These are phyloP conservation scores for Fusarium pseudograminearum DNA, from an alignment of 2,329 filamentous ascomycete genomes.

Conservation along the genomic window DNA sequence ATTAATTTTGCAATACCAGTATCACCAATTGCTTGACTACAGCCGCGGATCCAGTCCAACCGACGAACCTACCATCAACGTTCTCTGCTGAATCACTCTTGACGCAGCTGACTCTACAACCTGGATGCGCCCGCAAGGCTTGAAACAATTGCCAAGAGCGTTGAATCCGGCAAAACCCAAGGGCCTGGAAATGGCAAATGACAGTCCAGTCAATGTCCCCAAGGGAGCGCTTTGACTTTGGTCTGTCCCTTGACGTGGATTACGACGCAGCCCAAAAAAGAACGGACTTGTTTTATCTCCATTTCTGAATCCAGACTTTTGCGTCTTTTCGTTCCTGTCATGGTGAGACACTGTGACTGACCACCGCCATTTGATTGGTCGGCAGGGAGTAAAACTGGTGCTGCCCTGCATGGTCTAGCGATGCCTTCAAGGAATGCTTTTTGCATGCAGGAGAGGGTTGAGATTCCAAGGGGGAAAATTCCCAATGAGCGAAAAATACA, in stretches of 20 bases:
- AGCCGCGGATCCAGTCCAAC: not conserved
- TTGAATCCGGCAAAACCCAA: not conserved
- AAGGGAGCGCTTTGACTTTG: slow-evolving; percentile 3
- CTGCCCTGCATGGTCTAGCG: slow-evolving; percentile 32
- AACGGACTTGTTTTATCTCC: slow-evolving; percentile 2
- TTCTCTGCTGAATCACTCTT: not conserved
- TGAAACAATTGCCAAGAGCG: not conserved
- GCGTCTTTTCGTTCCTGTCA: not conserved
- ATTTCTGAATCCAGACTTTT: slow-evolving; percentile 6
- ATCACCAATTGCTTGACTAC: not conserved
- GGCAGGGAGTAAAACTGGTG: not conserved
- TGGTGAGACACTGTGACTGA: slow-evolving; percentile 26
- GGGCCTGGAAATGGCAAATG: not conserved
- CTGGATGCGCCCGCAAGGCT: not conserved
- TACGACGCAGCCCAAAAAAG: slow-evolving; percentile 2
- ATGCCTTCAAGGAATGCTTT: slow-evolving; percentile 19
- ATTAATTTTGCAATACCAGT: not conserved
- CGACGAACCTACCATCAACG: no score
- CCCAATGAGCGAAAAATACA: not conserved
- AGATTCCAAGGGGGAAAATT: not conserved
- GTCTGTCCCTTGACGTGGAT: not conserved
- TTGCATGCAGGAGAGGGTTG: slow-evolving; percentile 17
- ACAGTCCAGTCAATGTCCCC: no score
- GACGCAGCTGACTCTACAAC: not conserved
- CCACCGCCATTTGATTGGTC: not conserved